Base-by-base conservation (phyloP, 2,329 filamentous ascomycete genomes). In the Ceratocystis destructans region DNA sequence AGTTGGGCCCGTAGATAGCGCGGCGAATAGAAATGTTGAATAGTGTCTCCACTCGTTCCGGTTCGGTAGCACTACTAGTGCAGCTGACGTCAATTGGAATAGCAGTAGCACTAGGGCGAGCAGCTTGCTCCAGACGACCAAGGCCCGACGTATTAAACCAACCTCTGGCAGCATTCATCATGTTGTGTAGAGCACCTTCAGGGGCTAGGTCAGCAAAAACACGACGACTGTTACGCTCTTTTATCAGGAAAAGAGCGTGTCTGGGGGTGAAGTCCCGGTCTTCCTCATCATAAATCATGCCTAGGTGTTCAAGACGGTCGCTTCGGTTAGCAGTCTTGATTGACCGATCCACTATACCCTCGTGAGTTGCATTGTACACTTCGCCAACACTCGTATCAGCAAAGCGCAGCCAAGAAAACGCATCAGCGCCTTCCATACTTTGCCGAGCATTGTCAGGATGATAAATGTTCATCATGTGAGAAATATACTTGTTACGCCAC, bases 361-460 rank as follows among this genome's bases (percentile, higher is more conserved):
- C 79, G 70, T 86, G 87, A 3, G 88, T 87, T 41, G 86, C 82
- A 65, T 81, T 79, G 67, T 87, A 88, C 1, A 85, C 86, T 69
- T 97, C 92, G 8, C 81, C 80, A 1, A 86, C 79, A 15, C 90
- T 94, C 0, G 82, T 79, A 71, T 96, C 90, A 2, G 88, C 84
- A 72, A 99, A 96, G 3, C 91, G 86, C 68, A 97, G 80, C 85
- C 91, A 99, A 0, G 92, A 93, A 75, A 97, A 97, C 1, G 85
- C 82, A 15, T 84, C 82, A 62, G 82, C 79, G 0, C 82, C 80
- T 25, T 80, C 78, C 10, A 81, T 76, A 70, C 85, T 90, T 61
- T 84, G 78, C 12, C 81, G 80, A 55, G 96, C 82, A 71, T 96
- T 85, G 62, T 93, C 86, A 0, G 90, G 87, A 1, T 85, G 84